phyloP scores from a whole-genome alignment of 768 basidiomycete genomes.

The Crucibulum laeve region DNA sequence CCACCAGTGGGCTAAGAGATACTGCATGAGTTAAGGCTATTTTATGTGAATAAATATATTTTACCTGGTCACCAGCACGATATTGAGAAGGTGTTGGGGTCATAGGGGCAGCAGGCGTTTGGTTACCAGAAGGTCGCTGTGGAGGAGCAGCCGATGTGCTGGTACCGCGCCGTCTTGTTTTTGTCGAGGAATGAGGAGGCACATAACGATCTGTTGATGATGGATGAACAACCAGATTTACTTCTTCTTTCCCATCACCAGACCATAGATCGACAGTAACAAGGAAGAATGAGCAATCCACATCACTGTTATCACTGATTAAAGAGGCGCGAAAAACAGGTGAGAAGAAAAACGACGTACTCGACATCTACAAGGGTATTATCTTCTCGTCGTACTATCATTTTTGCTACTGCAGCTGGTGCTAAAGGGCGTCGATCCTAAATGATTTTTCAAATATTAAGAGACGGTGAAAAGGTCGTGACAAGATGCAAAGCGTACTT shows the following conservation, averaged over 20 bases:
- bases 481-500: slow-evolving; percentile 43
- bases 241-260: slow-evolving; percentile 72
- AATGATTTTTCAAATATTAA: slow-evolving; percentile 12
- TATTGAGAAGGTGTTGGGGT: slow-evolving; percentile 46
- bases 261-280: slow-evolving; percentile 95
- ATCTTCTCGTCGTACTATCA: slow-evolving; percentile 69
- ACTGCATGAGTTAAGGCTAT: neutral
- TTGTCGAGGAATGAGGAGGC: slow-evolving; percentile 39
- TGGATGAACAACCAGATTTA: slow-evolving; percentile 87
- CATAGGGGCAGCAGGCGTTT: slow-evolving; percentile 41
- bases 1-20: slow-evolving; percentile 4
- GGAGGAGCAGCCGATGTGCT: slow-evolving; percentile 28
- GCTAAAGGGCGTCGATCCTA: slow-evolving; percentile 92
- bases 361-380: slow-evolving; percentile 67
- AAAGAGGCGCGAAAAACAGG: slow-evolving; percentile 7
- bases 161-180: slow-evolving; percentile 37
- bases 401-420: slow-evolving; percentile 85
- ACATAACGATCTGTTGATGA: slow-evolving; percentile 73
- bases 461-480: slow-evolving; percentile 7
- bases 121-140: slow-evolving; percentile 32
- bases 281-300: slow-evolving; percentile 85
- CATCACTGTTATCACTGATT: slow-evolving; percentile 46
- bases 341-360: slow-evolving; percentile 39
- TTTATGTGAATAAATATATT: slow-evolving; percentile 6
- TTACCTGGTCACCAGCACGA: slow-evolving; percentile 41